Base-by-base conservation (phyloP, 768 basidiomycete species). In the Lactarius evosmus region DNA sequence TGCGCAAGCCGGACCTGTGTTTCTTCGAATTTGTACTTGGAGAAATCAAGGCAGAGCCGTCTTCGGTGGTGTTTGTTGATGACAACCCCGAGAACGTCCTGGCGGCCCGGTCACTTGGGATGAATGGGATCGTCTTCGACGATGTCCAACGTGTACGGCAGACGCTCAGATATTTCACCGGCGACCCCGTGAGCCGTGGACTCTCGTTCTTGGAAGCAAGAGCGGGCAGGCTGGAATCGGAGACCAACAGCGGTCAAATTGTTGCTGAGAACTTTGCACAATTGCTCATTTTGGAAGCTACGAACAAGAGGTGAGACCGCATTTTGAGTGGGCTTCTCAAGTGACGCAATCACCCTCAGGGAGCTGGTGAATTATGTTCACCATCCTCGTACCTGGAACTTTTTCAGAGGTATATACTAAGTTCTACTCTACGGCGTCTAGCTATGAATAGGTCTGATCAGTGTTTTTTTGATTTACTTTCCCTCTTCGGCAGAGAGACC, bases 41-140 rank as follows among this genome's bases (percentile, higher is more conserved):
- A 22, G 70, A 77, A 17, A 78, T 78, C 11, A 76, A 76, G 19
- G 69, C 78, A 5, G 80, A 84, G 53, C 83, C 84, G 2, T 68
- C 67, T 2, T 74, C 71, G 1, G 78, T 79, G 0, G 80, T 84
- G 34, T 85, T 85, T 66, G 78, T 86, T 8, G 85, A 86, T 56
- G 84, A 85, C 74, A 83, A 83, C 62, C 74, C 77, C 17, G 85
- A 85, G 67, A 85, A 86, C 63, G 81, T 86, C 7, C 68, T 84
- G 9, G 78, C 82, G 3, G 84, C 84, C 7, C 79, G 82, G 4
- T 85, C 83, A 0, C 73, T 85, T 11, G 85, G 85, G 7, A 74
- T 85, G 52, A 75, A 79, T 50, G 84, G 84, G 3, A 78, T 86
- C 65, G 74, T 84, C 32, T 83, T 82, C 50, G 79, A 83, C 56